These are phyloP conservation scores for Naganishia sp. DNA, from an alignment of 1,284 basidiomycete species.

Conservation along the genomic window DNA sequence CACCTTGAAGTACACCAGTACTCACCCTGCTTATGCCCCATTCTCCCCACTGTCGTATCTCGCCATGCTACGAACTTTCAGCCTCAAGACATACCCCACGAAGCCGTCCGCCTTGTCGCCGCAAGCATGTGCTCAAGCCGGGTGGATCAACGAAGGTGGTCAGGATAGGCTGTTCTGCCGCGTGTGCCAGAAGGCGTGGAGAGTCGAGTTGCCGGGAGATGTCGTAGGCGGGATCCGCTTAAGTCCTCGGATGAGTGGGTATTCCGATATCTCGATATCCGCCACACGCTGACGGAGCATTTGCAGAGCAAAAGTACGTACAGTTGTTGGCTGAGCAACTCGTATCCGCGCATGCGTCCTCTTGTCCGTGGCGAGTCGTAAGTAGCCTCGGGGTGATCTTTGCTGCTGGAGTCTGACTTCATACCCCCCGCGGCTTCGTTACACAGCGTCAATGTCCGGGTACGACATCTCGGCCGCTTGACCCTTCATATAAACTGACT, in stretches of 20 bases:
- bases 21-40: neutral
- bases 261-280: neutral
- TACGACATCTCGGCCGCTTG: neutral
- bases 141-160: constrained; percentile 22
- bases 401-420: too few relatives aligned
- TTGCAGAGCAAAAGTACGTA: constrained; percentile 7
- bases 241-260: constrained; percentile 11
- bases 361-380: constrained; percentile 24
- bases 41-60: constrained; percentile 13
- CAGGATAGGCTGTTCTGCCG: constrained; percentile 15
- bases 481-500: neutral
- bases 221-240: constrained; percentile 6
- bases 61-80: constrained; percentile 15
- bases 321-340: constrained; percentile 17
- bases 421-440: too few relatives aligned
- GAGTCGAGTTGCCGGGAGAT: constrained; percentile 12
- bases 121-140: constrained; percentile 24
- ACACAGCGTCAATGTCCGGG: constrained; percentile 21
- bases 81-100: constrained; percentile 9
- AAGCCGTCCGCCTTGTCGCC: constrained; percentile 9
- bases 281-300: neutral
- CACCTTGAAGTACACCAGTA: neutral
- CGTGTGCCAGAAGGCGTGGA: constrained; percentile 23
- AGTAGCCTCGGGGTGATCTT: neutral
- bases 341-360: constrained; percentile 7